These are phyloP conservation scores for Botrytis galanthina DNA, from an alignment of 2,329 filamentous ascomycete species.

Conservation along the genomic window DNA sequence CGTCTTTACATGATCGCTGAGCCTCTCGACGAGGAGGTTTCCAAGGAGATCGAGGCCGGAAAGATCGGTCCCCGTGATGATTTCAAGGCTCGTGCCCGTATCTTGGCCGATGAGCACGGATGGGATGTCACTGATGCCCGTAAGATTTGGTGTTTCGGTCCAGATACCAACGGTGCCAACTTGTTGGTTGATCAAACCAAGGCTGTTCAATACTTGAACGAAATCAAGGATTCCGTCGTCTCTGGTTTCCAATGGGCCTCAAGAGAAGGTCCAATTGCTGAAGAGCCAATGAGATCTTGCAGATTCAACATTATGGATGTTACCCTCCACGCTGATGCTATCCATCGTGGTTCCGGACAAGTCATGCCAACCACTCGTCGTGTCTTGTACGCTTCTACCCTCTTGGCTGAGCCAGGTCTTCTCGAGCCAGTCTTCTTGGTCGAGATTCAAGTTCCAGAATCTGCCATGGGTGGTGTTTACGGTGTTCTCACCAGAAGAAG, in stretches of 20 bases:
- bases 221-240: conserved; percentile 99
- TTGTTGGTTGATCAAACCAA: conserved; percentile 99
- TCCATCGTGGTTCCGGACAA: conserved; percentile 99
- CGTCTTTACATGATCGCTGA: conserved; percentile 95
- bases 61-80: conserved; percentile 95
- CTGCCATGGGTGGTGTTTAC: conserved; percentile 99
- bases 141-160: conserved; percentile 99
- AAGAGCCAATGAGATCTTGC: conserved; percentile 96
- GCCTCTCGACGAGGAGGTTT: conserved; percentile 89
- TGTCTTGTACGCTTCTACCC: conserved; percentile 90
- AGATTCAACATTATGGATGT: conserved; percentile 99
- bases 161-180: conserved; percentile 97
- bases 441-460: conserved; percentile 98
- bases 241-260: conserved; percentile 99
- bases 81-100: conserved; percentile 96
- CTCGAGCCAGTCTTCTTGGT: conserved; percentile 98
- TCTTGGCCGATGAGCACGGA: conserved; percentile 93
- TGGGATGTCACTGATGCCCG: conserved; percentile 99
- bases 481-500: conserved; percentile 95
- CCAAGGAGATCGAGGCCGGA: conserved; percentile 84
- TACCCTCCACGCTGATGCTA: conserved; percentile 98
- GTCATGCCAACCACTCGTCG: conserved; percentile 97
- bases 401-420: conserved; percentile 87
- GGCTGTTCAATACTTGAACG: conserved; percentile 99
- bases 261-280: conserved; percentile 93